These are phyloP conservation scores for Hypseocharis bilobata DNA, from an alignment of 441 rosid species.

Conservation along the genomic window DNA sequence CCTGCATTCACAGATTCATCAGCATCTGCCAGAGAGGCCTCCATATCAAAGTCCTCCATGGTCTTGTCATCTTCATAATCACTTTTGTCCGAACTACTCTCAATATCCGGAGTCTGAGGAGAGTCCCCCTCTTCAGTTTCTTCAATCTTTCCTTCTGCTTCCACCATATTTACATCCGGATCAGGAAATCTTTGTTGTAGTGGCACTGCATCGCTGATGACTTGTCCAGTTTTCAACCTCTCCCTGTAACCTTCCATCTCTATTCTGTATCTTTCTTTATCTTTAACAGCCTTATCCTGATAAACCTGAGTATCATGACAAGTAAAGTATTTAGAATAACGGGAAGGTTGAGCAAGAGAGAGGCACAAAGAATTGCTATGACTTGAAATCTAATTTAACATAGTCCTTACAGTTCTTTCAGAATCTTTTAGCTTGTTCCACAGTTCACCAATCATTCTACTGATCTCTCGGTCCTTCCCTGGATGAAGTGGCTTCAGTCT, in stretches of 20 bases:
- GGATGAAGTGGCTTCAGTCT: conserved; percentile 80
- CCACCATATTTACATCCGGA: conserved; percentile 38
- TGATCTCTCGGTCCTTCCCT: conserved; percentile 86
- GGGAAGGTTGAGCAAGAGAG: no score
- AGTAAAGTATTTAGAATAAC: no score
- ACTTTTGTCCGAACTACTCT: conserved; percentile 40
- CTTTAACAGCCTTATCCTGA: conserved; percentile 69
- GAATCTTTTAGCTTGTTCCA: conserved; percentile 71
- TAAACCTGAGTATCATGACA: conserved; percentile 55
- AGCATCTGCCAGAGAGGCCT: conserved; percentile 21
- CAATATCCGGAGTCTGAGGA: conserved; percentile 32
- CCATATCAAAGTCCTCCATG: conserved; percentile 35
- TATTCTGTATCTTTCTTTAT: conserved; percentile 71
- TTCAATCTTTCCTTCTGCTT: conserved; percentile 39
- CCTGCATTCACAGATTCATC: conserved; percentile 20
- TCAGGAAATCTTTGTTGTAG: conserved; percentile 58
- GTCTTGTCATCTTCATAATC: conserved; percentile 45
- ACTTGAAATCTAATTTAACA: neutral
- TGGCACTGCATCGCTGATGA: conserved; percentile 59
- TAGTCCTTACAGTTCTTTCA: conserved; percentile 43
- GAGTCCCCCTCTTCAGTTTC: conserved; percentile 51
- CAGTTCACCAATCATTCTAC: conserved; percentile 84
- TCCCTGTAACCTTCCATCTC: conserved; percentile 84
- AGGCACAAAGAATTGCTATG: neutral
- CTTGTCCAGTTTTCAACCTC: conserved; percentile 45